A percentile compares a stretch with the other conserved stretches of the same genome.
phyloP scores from a whole-genome alignment of 1,139 yeast genomes.

The Geotrichum candidum region DNA sequence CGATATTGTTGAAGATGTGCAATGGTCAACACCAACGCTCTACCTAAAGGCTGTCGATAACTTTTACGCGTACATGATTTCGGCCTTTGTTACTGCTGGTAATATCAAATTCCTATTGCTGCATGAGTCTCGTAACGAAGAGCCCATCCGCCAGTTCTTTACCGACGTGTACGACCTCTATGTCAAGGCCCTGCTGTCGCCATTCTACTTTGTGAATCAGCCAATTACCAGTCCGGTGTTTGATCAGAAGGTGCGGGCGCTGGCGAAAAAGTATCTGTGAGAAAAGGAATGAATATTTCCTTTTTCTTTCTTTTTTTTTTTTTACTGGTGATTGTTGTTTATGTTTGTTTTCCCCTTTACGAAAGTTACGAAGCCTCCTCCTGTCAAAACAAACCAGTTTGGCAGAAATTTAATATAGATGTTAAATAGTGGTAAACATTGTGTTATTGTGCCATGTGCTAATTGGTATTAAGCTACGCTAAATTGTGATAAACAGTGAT shows the following conservation, averaged over 20 bases:
- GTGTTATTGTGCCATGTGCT: not conserved
- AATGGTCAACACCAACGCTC: conserved; percentile 64
- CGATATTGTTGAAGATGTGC: conserved; percentile 83
- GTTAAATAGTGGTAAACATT: too few species aligned
- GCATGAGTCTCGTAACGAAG: conserved; percentile 64
- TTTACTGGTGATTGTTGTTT: not conserved
- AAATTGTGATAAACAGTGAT: too few species aligned
- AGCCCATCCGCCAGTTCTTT: conserved; percentile 74
- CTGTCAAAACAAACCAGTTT: not conserved
- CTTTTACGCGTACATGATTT: conserved; percentile 73
- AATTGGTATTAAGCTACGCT: not conserved
- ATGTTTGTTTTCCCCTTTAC: not conserved
- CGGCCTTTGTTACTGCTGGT: conserved; percentile 84
- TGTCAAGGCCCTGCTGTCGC: conserved; percentile 77
- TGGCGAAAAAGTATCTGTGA: conserved; percentile 72
- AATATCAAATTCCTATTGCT: conserved; percentile 76
- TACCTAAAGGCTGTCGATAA: conserved; percentile 76
- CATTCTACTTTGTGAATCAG: conserved; percentile 74
- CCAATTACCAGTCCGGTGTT: conserved; percentile 70
- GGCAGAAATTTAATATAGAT: not conserved
- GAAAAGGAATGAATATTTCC: not conserved
- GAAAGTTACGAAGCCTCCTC: not conserved
- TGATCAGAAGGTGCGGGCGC: conserved; percentile 62
- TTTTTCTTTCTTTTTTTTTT: too few species aligned
- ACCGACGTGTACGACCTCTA: conserved; percentile 81